Evolutionary conservation across 768 basidiomycete genomes (phyloP).

Genomic region (Suillus decipiens): DNA sequence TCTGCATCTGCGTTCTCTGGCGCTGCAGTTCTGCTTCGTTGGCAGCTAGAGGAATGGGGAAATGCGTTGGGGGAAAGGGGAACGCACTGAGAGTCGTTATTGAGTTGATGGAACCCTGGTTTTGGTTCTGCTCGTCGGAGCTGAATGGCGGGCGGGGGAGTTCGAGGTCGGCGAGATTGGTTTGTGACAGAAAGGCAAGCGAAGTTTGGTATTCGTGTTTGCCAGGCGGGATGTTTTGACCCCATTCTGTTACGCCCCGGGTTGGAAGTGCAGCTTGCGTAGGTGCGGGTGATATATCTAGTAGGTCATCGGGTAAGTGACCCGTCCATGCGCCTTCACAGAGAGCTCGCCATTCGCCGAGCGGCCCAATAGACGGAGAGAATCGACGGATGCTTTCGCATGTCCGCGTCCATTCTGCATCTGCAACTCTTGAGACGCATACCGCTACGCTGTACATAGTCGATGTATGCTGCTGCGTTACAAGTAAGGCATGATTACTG

Average conservation of each 20-base stretch:
- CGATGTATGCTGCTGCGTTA: slow-evolving; percentile 61
- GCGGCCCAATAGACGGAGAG: slow-evolving; percentile 64
- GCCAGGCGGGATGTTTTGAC: slow-evolving; percentile 25
- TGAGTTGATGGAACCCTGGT: slow-evolving; percentile 41
- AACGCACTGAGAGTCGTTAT: slow-evolving; percentile 75
- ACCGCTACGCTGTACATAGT: slow-evolving; percentile 65
- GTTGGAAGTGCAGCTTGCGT: slow-evolving; percentile 8
- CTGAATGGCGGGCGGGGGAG: slow-evolving; percentile 29
- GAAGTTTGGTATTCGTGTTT: slow-evolving; percentile 17
- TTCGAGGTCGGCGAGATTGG: slow-evolving; percentile 17
- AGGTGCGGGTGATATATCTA: slow-evolving; percentile 17
- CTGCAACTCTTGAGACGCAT: slow-evolving; percentile 68
- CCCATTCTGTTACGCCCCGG: slow-evolving; percentile 32
- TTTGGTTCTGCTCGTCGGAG: slow-evolving; percentile 20
- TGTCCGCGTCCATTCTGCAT: slow-evolving; percentile 73
- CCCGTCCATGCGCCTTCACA: slow-evolving; percentile 80
- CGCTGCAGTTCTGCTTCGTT: slow-evolving; percentile 28
- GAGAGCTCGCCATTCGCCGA: slow-evolving; percentile 70
- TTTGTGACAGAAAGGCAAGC: slow-evolving; percentile 5
- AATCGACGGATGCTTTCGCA: slow-evolving; percentile 73
- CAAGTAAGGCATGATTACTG: slow-evolving; percentile 66
- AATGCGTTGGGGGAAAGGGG: slow-evolving; percentile 71
- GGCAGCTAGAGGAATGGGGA: slow-evolving; percentile 56
- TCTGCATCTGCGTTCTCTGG: slow-evolving; percentile 28
- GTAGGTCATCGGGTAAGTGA: slow-evolving; percentile 33